Conservation (phyloP, 176 grass and related monocot genomes). For the Rhynchospora pubera region DNA sequence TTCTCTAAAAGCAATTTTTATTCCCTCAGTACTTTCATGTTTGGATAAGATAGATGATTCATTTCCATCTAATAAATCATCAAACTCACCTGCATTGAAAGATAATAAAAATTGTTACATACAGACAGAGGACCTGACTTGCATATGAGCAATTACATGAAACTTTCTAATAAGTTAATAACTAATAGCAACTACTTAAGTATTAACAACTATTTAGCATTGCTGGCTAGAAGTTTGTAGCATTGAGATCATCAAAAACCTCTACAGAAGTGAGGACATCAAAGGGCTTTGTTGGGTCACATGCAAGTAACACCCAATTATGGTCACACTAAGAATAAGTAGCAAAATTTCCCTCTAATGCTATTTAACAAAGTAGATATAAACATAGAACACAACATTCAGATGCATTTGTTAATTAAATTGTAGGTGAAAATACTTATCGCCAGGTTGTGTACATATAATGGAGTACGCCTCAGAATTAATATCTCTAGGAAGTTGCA, state of each 20-base stretch:
- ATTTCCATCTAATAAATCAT: conserved; percentile 73
- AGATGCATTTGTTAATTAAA: background rate
- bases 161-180: background rate
- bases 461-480: background rate
- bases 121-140: background rate
- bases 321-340: background rate
- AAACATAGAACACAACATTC: background rate
- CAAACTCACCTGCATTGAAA: conserved; percentile 64
- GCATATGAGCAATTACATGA: background rate
- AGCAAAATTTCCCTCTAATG: background rate
- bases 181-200: background rate
- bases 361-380: background rate
- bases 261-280: background rate
- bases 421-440: background rate
- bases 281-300: background rate
- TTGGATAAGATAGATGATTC: conserved; percentile 30
- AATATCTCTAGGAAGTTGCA: background rate
- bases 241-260: background rate
- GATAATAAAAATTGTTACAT: background rate
- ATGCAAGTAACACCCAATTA: background rate
- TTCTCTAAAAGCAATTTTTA: conserved; percentile 63
- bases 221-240: background rate
- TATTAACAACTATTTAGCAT: background rate
- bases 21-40: conserved; percentile 34
- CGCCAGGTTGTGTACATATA: background rate